Base-by-base conservation (phyloP, 768 basidiomycete species). In the Mrakia hoshinonis region DNA sequence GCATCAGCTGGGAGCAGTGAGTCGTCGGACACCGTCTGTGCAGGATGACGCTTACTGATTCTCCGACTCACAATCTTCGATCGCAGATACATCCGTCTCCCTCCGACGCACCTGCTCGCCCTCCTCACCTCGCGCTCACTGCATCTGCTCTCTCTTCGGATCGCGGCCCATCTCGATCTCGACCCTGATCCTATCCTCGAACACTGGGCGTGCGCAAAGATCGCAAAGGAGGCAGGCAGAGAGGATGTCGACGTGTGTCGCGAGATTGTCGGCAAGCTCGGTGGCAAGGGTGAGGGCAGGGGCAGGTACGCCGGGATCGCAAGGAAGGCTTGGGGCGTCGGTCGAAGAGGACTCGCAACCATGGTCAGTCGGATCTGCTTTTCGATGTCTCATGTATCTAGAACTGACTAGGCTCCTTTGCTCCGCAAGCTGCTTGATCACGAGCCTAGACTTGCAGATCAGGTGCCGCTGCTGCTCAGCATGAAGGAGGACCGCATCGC, bases 291-390 rank as follows among this genome's bases (percentile, higher is more conserved):
- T 9, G 67, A 51, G 36, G 58, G 48, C 15, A 85, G 86, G 10
- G 91, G 96, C 22, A 92, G 90, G 76, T 97, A 92, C 78, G 93
- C 94, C 11, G 95, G 96, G 72, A 92, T 98, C 74, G 93, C 96
- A 4, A 87, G 87, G 79, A 87, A 87, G 58, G 94, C 95, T 38
- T 98, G 94, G 93, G 88, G 91, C 77, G 86, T 87, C 20, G 93
- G 94, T 1, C 80, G 92, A 69, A 83, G 84, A 2, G 85, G 86
- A 54, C 81, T 97, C 63, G 93, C 92, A 0, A 92, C 91, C 1
- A 90, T 89, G 85, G 92, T 91, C 63, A 62, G 77, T 74, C 11
- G 13, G 34, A 22, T n/a, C n/a, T n/a, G n/a, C n/a, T n/a, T n/a
- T n/a, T n/a, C n/a, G n/a, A n/a, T n/a, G n/a, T n/a, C n/a, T n/a